Conservation (phyloP, 306 rosid species). For the Urtica urens region DNA sequence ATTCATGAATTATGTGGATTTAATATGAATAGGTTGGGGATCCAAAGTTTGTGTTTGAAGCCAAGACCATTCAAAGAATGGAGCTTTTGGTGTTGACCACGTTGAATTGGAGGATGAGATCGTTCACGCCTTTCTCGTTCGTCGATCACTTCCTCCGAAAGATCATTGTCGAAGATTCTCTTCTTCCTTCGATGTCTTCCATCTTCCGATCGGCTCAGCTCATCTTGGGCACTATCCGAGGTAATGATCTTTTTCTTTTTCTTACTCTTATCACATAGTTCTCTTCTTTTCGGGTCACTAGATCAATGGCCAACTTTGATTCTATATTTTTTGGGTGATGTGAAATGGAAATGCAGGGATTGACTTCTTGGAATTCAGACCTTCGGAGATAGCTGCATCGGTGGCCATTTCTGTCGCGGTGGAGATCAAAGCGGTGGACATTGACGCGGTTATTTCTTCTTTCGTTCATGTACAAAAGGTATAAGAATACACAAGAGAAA, state of each 20-base stretch:
- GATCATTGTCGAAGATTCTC: conserved; percentile 25
- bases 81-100: conserved; percentile 52
- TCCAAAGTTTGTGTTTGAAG: conserved; percentile 43
- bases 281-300: conserved; percentile 12
- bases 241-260: conserved; percentile 18
- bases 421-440: conserved; percentile 30
- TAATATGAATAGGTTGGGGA: conserved; percentile 40
- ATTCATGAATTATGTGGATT: not conserved
- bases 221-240: conserved; percentile 33
- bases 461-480: conserved; percentile 47
- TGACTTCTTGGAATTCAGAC: conserved; percentile 74
- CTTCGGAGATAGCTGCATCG: conserved; percentile 83
- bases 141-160: conserved; percentile 49
- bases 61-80: conserved; percentile 42
- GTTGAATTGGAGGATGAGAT: conserved; percentile 69
- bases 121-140: conserved; percentile 53
- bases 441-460: conserved; percentile 35
- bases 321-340: conserved; percentile 19
- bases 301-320: conserved; percentile 20
- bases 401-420: conserved; percentile 49
- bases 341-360: conserved; percentile 47
- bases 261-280: conserved; percentile 5
- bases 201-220: conserved; percentile 31
- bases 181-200: conserved; percentile 15
- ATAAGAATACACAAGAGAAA: conserved; percentile 1